Percentiles rank a stretch among this genome's conserved stretches.
Evolutionary conservation across 768 basidiomycete species (phyloP).

Genomic region (Hypsizygus marmoreus): DNA sequence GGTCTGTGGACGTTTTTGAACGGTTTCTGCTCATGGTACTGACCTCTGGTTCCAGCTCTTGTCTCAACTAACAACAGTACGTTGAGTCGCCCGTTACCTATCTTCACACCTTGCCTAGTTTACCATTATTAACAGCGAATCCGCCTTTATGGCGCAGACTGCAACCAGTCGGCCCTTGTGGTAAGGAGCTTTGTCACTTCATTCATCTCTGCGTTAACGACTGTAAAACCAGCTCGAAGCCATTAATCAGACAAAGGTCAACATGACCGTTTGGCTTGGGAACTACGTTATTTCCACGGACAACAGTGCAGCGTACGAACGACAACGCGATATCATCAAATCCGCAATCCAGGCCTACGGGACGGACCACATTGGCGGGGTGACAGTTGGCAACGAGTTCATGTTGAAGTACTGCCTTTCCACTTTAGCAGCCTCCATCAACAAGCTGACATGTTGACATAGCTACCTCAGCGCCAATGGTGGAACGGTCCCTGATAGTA

Average conservation of each 20-base stretch:
- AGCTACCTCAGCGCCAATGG: constrained; percentile 62
- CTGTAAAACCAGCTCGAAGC: constrained; percentile 65
- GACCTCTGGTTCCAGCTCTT: constrained; percentile 50
- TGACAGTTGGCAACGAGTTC: constrained; percentile 93
- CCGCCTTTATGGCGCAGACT: constrained; percentile 87
- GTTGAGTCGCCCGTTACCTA: too few relatives aligned
- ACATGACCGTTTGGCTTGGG: constrained; percentile 79
- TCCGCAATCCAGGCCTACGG: constrained; percentile 78
- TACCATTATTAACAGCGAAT: constrained; percentile 45
- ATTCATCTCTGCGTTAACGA: not conserved
- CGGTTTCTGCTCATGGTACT: constrained; percentile 1
- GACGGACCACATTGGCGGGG: constrained; percentile 68
- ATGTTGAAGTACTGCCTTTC: constrained; percentile 63
- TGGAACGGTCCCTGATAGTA: constrained; percentile 54
- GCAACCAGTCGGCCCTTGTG: constrained; percentile 78
- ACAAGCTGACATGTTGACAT: constrained; percentile 3
- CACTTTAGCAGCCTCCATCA: not conserved
- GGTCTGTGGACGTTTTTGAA: constrained; percentile 35
- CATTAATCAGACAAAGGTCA: constrained; percentile 85
- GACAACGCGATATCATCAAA: constrained; percentile 71
- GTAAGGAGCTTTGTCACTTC: constrained; percentile 35
- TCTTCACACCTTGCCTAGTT: not conserved
- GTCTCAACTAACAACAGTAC: constrained; percentile 78
- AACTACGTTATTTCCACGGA: constrained; percentile 69
- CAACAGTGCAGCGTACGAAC: constrained; percentile 64